A percentile compares a stretch with the other conserved stretches of the same genome.
These are phyloP conservation scores for Tetradesmus lagerheimii DNA, from an alignment of 139 green algal species.

Conservation along the genomic window DNA sequence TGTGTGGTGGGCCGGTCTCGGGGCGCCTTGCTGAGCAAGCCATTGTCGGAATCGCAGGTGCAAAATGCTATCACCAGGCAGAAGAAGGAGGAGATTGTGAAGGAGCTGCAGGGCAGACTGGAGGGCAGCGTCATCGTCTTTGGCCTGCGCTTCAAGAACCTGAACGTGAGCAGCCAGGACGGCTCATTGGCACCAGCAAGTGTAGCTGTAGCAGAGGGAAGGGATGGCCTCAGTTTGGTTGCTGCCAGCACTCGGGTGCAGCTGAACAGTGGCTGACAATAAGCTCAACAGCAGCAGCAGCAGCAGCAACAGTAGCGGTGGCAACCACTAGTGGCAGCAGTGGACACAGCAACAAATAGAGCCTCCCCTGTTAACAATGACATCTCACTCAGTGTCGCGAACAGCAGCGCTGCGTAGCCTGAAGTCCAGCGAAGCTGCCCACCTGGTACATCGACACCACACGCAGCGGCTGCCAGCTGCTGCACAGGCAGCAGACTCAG, in stretches of 20 bases:
- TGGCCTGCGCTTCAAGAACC: constrained; percentile 83
- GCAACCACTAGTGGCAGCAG: not conserved
- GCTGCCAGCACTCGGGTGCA: not conserved
- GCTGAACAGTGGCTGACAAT: not conserved
- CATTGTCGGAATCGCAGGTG: constrained; percentile 64
- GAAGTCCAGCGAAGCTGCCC: too few species aligned
- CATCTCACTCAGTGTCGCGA: too few species aligned
- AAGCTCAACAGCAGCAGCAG: not conserved
- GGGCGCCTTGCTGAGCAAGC: not conserved
- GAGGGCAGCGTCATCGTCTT: constrained; percentile 83
- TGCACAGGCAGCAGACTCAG: too few species aligned
- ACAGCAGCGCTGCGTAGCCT: too few species aligned
- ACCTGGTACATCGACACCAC: too few species aligned
- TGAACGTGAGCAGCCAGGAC: constrained; percentile 71
- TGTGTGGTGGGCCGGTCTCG: constrained; percentile 4
- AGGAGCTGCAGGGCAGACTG: constrained; percentile 76
- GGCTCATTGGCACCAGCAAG: not conserved
- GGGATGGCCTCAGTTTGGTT: not conserved
- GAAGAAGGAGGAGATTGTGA: constrained; percentile 85
- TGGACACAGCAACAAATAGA: not conserved
- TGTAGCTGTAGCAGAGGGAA: not conserved
- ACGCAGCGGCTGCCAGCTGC: too few species aligned
- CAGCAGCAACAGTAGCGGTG: not conserved
- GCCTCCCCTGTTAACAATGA: too few species aligned
- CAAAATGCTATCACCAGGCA: constrained; percentile 77